Base-by-base conservation (phyloP, 2,329 filamentous ascomycete species). In the Pseudogymnoascus sp. region DNA sequence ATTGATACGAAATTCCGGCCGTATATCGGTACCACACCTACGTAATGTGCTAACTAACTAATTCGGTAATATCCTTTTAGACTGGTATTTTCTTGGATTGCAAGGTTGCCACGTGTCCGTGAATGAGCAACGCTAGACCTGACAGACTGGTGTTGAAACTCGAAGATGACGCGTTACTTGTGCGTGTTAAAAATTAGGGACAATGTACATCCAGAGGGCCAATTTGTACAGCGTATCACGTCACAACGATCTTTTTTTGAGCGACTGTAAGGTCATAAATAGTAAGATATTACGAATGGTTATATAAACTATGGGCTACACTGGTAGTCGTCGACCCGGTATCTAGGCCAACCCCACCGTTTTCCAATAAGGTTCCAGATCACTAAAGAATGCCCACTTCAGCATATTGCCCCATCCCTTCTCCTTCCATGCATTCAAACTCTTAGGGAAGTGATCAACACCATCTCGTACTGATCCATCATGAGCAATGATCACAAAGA, bases 371-470 rank as follows among this genome's bases (percentile, higher is more conserved):
- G 46, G 46, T 13, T 56, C 46, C n/a, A 80, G 80, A 62, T 82
- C 80, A 21, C 70, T 72, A 64, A 83, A 65, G 66, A 82, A 83
- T 61, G 72, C 68, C 75, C 80, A 83, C 23, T 74, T 68, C 1
- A 71, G 70, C 67, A 77, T 77, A 40, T 72, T 66, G 29, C 71
- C 75, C 76, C 76, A 78, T 0, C 74, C 76, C 65, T 79, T 77
- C 62, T 73, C 66, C 63, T 71, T 68, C 71, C 80, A 82, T 5
- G 72, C 73, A 64, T 81, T 79, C 13, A 76, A 74, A 4, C 65
- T 71, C 62, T 75, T 71, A 0, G 80, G 80, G 65, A 80, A 83
- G 62, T 81, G 77, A 1, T 78, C 77, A 0, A 78, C 69, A 1
- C 78, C 70, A 33, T 73, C 72, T 23, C 76, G 62, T 59, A 81